These are phyloP conservation scores for Zoysia pacifica DNA, from an alignment of 176 grass and related monocot species.

Conservation along the genomic window DNA sequence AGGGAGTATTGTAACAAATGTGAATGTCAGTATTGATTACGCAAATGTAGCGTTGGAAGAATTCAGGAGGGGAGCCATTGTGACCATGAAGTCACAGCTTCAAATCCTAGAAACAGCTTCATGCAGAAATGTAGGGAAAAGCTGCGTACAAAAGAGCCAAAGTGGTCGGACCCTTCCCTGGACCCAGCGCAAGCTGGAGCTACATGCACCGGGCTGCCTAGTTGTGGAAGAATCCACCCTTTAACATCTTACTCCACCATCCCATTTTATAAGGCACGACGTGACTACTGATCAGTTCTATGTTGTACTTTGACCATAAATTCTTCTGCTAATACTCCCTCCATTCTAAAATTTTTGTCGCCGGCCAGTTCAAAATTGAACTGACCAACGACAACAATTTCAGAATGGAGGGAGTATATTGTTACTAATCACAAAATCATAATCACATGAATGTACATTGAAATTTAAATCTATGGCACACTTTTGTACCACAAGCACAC, in stretches of 20 bases:
- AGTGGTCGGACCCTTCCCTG: no score
- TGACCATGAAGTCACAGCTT: no score
- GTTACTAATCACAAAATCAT: neutral
- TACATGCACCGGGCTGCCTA: no score
- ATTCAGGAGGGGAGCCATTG: no score
- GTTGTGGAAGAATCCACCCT: conserved; percentile 1
- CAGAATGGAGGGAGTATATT: neutral
- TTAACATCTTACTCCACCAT: neutral
- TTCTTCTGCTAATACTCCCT: neutral
- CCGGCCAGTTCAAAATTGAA: no score
- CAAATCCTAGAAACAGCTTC: no score
- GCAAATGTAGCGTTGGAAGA: neutral
- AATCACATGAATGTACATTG: neutral
- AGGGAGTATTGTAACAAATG: conserved; percentile 1
- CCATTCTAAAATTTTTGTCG: no score
- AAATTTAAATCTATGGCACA: neutral
- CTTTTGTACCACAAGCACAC: neutral
- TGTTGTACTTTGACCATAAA: neutral
- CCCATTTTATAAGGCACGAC: neutral
- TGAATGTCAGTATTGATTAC: neutral
- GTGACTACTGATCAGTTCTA: neutral
- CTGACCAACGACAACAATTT: no score
- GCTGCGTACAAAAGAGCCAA: no score
- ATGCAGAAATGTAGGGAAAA: no score
- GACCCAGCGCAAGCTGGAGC: no score